These are phyloP conservation scores for Blastobotrys proliferans DNA, from an alignment of 1,139 yeast species.

Conservation along the genomic window DNA sequence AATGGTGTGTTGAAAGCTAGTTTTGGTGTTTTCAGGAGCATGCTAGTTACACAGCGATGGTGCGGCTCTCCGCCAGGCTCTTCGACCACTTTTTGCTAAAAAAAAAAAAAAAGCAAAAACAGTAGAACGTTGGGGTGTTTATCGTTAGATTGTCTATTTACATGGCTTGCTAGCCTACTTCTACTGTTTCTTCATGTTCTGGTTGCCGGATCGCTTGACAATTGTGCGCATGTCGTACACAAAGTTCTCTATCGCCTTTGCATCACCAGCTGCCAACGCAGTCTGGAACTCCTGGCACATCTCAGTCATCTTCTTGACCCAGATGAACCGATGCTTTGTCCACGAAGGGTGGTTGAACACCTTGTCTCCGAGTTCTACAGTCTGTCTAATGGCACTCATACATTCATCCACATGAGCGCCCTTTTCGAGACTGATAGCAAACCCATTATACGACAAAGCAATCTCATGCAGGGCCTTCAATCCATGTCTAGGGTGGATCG, in stretches of 20 bases:
- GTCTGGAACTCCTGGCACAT: slow-evolving; percentile 6
- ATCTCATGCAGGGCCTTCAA: slow-evolving; percentile 18
- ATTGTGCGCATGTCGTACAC: slow-evolving; percentile 16
- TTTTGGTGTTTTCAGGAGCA: no score
- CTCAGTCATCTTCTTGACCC: slow-evolving; percentile 15
- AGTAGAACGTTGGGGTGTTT: no score
- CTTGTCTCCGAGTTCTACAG: slow-evolving; percentile 11
- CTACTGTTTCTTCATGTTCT: no score
- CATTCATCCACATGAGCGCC: slow-evolving; percentile 9
- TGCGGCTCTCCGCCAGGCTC: no score
- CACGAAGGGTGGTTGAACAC: slow-evolving; percentile 17
- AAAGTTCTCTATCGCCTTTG: slow-evolving; percentile 16
- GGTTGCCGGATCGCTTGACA: slow-evolving; percentile 10
- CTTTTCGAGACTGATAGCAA: slow-evolving; percentile 11
- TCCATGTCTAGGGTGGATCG: slow-evolving; percentile 16
- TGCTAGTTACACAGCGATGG: no score
- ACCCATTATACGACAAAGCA: slow-evolving; percentile 13
- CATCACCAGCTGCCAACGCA: slow-evolving; percentile 2
- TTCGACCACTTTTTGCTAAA: no score
- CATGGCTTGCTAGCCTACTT: no score
- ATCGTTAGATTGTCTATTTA: no score
- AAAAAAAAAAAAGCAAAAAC: no score
- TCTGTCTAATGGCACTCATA: slow-evolving; percentile 12
- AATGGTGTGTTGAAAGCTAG: no score
- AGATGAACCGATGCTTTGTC: slow-evolving; percentile 16